Conservation (phyloP, 2,329 filamentous ascomycete species). For the Chaetomiaceae sp. region DNA sequence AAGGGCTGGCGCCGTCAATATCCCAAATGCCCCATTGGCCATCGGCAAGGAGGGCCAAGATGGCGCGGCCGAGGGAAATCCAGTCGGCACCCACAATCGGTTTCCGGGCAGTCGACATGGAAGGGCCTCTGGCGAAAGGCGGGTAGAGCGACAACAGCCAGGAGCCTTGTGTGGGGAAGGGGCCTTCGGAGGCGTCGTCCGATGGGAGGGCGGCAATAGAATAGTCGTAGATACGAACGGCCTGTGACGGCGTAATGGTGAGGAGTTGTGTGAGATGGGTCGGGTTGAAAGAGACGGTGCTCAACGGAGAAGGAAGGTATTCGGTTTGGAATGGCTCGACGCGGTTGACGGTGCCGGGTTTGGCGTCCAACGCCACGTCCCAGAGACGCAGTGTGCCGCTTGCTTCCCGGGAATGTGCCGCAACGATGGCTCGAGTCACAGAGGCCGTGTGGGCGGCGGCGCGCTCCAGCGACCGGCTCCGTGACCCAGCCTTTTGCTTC, state of each 20-base stretch:
- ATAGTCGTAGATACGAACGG: conserved; percentile 60
- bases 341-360: conserved; percentile 33
- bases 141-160: conserved; percentile 62
- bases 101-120: conserved; percentile 45
- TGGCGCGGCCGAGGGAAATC: conserved; percentile 56
- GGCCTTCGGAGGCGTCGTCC: conserved; percentile 47
- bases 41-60: conserved; percentile 56
- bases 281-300: conserved; percentile 57
- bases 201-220: conserved; percentile 47
- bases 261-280: conserved; percentile 55
- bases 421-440: conserved; percentile 48
- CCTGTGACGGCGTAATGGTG: conserved; percentile 50
- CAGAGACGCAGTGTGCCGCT: conserved; percentile 56
- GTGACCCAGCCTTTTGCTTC: conserved; percentile 35
- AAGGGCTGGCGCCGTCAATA: conserved; percentile 53
- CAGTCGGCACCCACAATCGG: conserved; percentile 59
- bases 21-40: conserved; percentile 68
- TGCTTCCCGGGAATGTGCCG: conserved; percentile 56
- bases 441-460: conserved; percentile 29
- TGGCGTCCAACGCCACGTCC: conserved; percentile 49
- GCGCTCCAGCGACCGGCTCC: conserved; percentile 38
- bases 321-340: conserved; percentile 57
- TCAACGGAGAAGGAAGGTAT: conserved; percentile 51
- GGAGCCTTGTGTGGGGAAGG: conserved; percentile 55
- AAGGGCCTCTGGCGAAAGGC: conserved; percentile 47